A percentile compares a stretch with the other conserved stretches of the same genome.
phyloP scores from a whole-genome alignment of 176 grass and related monocot genomes.

The Avena insularis region DNA sequence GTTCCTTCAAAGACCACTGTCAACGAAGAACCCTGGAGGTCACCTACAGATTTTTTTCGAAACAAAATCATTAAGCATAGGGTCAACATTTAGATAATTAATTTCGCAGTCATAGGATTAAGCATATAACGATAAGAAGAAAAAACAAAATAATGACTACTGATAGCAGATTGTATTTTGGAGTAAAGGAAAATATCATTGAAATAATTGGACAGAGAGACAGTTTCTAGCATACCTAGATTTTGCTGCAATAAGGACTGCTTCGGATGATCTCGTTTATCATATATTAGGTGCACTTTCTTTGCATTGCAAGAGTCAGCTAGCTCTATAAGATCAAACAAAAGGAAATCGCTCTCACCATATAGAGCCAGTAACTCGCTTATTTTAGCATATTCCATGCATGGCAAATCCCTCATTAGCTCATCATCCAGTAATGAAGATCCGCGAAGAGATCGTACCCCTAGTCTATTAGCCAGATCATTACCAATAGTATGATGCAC shows the following conservation, averaged over 20 bases:
- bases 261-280: conserved; percentile 90
- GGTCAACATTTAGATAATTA: conserved; percentile 3
- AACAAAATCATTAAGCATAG: conserved; percentile 12
- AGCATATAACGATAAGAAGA: conserved; percentile 9
- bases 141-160: not conserved
- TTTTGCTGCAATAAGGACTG: conserved; percentile 93
- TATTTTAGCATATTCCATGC: conserved; percentile 89
- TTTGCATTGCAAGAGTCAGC: conserved; percentile 92
- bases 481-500: conserved; percentile 84
- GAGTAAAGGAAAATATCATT: not conserved
- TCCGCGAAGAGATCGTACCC: conserved; percentile 79
- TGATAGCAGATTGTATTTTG: not conserved
- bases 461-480: conserved; percentile 87
- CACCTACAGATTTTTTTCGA: conserved; percentile 56
- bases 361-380: conserved; percentile 90
- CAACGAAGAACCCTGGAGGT: conserved; percentile 88
- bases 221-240: conserved; percentile 65
- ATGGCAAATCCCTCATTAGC: conserved; percentile 86
- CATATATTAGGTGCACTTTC: conserved; percentile 94
- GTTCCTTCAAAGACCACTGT: conserved; percentile 95
- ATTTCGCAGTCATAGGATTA: not conserved
- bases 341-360: conserved; percentile 80
- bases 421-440: conserved; percentile 89
- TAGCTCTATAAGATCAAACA: conserved; percentile 95
- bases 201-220: conserved; percentile 38